Evolutionary conservation across 148 eudicot genomes (phyloP), one percentile per base, ranked within the genome.

Genomic region (Fagopyrum tataricum): DNA sequence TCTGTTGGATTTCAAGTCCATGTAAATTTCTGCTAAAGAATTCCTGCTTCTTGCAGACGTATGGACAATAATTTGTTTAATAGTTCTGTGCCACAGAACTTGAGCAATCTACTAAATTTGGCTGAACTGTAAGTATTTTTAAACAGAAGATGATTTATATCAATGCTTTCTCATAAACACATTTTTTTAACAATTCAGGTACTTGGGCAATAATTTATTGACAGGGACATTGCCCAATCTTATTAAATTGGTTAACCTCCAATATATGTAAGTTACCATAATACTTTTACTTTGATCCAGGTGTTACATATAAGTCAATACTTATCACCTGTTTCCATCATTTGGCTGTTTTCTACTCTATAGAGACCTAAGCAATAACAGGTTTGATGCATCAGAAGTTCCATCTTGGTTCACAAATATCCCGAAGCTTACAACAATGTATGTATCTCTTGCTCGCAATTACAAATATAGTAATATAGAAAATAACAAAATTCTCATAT

Each of bases 351-450:
- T 61, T 31, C 2, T 12, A 61, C 31, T 64, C 17, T 85, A 81
- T 91, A 94, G 98, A 92, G 98, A 91, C 78, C 77, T 91, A 85
- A 91, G 98, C 90, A 94, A 94, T 75, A 94, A 91, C 48, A 88
- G 78, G 79, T 94, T 94, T 64, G 58, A 77, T 26, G 82, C 85
- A 78, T 78, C 95, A 51, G 80, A 72, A 41, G 76, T 83, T 83
- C 93, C 98, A n/a, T 53, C 76, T 52, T 94, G 95, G 98, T 80
- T 94, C 72, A 66, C 96, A 46, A 76, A 78, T 73, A 78, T 89
- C 56, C 82, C 53, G 73, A 77, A 92, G 74, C 79, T 94, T 81
- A 88, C 86, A 18, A 91, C 97, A 80, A 69, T 94, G 98, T 93
- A 87, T 44, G 77, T 31, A 77, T 73, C 73, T 72, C 77, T 75